Percentiles rank a stretch among this genome's conserved stretches.
Conservation (phyloP, 2,329 filamentous ascomycete genomes). For the Aspergillus sp. region DNA sequence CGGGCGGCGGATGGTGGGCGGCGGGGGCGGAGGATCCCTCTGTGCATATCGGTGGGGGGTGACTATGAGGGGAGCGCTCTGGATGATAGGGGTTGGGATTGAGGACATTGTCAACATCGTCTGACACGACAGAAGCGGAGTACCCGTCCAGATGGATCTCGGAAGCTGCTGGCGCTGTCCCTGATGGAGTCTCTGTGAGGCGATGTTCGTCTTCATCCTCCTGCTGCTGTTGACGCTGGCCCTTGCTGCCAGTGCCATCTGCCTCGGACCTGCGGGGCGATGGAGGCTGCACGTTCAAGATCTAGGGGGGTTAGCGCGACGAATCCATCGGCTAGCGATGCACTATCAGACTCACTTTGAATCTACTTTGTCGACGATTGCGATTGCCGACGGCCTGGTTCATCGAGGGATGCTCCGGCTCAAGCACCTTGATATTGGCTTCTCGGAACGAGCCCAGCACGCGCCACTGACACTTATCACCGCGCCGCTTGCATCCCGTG, state of each 20-base stretch:
- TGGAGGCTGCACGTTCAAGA: constrained; percentile 20
- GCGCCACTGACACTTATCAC: constrained; percentile 31
- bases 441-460: constrained; percentile 29
- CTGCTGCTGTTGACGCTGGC: not conserved
- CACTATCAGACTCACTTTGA: constrained; percentile 14
- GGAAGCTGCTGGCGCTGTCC: too few relatives aligned
- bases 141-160: too few relatives aligned
- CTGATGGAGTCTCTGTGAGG: too few relatives aligned
- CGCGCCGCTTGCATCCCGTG: constrained; percentile 27
- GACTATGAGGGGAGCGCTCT: not conserved
- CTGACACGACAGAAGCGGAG: not conserved
- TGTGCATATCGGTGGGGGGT: not conserved
- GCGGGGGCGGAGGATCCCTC: not conserved
- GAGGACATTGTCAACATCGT: not conserved
- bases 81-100: not conserved
- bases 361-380: constrained; percentile 20
- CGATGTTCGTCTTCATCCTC: not conserved
- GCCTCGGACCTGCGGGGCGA: constrained; percentile 5
- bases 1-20: not conserved
- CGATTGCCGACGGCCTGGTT: constrained; percentile 17
- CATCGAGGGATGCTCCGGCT: constrained; percentile 30
- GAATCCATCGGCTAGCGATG: not conserved
- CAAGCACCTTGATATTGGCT: constrained; percentile 28
- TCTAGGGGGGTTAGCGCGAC: constrained; percentile 8
- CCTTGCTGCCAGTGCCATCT: not conserved